Evolutionary conservation across 1,284 basidiomycete species (phyloP).

Genomic region (Chalciporus piperatoides): DNA sequence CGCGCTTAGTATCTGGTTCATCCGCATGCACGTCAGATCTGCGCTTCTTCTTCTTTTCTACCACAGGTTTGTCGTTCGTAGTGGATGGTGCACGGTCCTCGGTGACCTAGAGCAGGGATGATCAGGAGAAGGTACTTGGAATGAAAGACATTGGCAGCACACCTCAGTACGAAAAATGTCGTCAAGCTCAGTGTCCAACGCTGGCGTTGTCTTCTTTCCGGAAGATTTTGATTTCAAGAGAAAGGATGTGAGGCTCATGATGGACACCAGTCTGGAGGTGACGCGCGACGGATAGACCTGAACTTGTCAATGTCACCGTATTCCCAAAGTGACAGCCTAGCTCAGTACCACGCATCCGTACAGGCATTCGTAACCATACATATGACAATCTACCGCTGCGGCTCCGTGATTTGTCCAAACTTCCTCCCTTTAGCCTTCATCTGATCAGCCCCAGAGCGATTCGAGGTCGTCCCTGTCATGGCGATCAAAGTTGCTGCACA

Average conservation of each 20-base stretch:
- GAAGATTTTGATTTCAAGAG: conserved; percentile 22
- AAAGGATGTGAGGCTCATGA: conserved; percentile 30
- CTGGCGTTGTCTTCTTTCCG: conserved; percentile 17
- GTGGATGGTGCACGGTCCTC: conserved; percentile 4
- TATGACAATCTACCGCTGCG: no score
- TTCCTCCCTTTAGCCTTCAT: no score
- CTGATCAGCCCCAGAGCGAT: neutral
- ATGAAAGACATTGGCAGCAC: neutral
- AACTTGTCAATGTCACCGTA: no score
- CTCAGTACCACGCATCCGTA: no score
- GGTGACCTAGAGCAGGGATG: conserved; percentile 11
- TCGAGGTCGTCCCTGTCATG: neutral
- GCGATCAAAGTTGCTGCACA: neutral
- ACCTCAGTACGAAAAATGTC: conserved; percentile 25
- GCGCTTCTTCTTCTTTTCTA: conserved; percentile 23
- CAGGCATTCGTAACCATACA: no score
- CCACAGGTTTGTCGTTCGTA: neutral
- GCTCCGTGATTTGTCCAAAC: no score
- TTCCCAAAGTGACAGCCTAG: no score
- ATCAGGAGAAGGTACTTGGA: neutral
- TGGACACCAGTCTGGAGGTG: neutral
- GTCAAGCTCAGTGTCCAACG: conserved; percentile 29
- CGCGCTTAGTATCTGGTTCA: conserved; percentile 26
- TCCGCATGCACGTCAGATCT: conserved; percentile 13
- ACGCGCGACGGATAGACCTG: neutral